A percentile compares a stretch with the other conserved stretches of the same genome.
These are phyloP conservation scores for Cryptococcus sp. DNA, from an alignment of 1,284 basidiomycete species.

Conservation along the genomic window DNA sequence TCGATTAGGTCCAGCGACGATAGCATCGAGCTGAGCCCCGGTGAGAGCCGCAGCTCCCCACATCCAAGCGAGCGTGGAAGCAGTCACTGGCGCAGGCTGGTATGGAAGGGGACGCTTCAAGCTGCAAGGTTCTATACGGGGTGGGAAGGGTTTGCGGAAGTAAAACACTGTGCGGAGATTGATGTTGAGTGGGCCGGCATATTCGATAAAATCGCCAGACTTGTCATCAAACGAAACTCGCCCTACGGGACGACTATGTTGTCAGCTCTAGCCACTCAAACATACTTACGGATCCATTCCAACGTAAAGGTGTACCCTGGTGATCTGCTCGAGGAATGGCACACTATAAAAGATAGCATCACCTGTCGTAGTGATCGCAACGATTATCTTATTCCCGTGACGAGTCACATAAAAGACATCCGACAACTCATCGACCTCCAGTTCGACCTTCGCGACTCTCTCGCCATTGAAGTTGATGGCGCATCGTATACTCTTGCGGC, in stretches of 20 bases:
- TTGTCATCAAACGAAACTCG: constrained; percentile 42
- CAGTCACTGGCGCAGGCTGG: constrained; percentile 38
- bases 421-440: constrained; percentile 54
- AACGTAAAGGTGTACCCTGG: constrained; percentile 37
- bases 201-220: constrained; percentile 48
- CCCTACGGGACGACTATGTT: constrained; percentile 30
- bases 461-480: constrained; percentile 50
- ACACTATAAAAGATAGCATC: constrained; percentile 63
- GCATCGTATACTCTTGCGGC: constrained; percentile 37
- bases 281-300: constrained; percentile 24
- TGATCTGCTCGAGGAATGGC: constrained; percentile 53
- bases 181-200: constrained; percentile 41
- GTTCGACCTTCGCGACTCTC: constrained; percentile 50
- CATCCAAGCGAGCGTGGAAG: constrained; percentile 42
- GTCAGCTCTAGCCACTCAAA: not conserved
- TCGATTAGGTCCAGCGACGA: constrained; percentile 45
- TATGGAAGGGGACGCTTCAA: constrained; percentile 32
- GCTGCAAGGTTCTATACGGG: constrained; percentile 38
- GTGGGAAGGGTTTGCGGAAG: constrained; percentile 46
- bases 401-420: constrained; percentile 59
- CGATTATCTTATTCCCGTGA: constrained; percentile 57
- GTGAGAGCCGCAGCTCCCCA: constrained; percentile 47
- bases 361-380: constrained; percentile 58
- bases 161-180: constrained; percentile 48
- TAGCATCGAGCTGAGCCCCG: constrained; percentile 40